Evolutionary conservation across 192 early-diverging fungal genomes (phyloP).

Genomic region (Diversispora eburnea): DNA sequence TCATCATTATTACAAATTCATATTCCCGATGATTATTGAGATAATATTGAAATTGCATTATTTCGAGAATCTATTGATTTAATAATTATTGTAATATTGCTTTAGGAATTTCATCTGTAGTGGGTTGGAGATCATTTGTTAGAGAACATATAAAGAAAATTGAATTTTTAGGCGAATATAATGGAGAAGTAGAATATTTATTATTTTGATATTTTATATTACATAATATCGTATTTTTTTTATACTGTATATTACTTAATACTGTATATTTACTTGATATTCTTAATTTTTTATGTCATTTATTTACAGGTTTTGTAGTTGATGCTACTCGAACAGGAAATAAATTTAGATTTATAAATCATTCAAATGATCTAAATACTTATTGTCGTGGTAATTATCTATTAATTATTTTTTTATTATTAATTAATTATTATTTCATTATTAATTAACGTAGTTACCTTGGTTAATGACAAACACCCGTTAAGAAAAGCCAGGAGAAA

Average conservation of each 20-base stretch:
- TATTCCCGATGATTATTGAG: not conserved
- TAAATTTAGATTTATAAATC: conserved; percentile 30
- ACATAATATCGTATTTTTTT: too few species aligned
- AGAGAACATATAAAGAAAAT: conserved; percentile 24
- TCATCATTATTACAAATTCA: too few species aligned
- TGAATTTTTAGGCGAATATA: conserved; percentile 28
- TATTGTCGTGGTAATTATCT: conserved; percentile 24
- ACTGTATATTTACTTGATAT: not conserved
- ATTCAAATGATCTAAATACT: conserved; percentile 25
- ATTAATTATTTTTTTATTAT: not conserved
- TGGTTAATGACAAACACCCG: conserved; percentile 3
- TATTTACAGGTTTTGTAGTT: conserved; percentile 14
- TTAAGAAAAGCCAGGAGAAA: too few species aligned
- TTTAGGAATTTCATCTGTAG: not conserved
- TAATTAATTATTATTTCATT: not conserved
- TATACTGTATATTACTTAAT: not conserved
- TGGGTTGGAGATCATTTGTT: not conserved
- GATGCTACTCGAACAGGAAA: conserved; percentile 29
- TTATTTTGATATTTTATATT: too few species aligned
- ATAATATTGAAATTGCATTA: conserved; percentile 19
- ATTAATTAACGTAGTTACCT: not conserved
- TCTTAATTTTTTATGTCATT: not conserved
- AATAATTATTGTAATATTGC: conserved; percentile 23
- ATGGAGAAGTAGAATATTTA: conserved; percentile 25
- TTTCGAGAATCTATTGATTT: not conserved